Evolutionary conservation across 129 eudicot species (phyloP), one percentile per base, ranked within the genome.

Genomic region (Logfia minima): DNA sequence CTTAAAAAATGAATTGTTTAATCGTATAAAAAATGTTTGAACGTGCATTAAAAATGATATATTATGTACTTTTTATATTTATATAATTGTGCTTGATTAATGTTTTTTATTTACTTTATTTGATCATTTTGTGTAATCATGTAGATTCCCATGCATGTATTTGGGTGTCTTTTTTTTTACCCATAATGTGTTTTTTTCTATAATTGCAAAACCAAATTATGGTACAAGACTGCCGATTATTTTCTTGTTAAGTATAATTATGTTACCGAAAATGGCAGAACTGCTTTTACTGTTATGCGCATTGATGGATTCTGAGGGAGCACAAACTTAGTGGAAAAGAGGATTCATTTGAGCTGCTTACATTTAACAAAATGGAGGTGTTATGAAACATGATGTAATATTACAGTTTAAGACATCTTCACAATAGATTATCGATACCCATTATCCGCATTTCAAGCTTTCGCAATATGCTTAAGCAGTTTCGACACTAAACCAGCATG

Each of bases 341-440:
- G 29, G 45, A 60, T 75, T 75, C 41, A 43, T 32, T 32, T 1
- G 29, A 26, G 26, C 26, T 24, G 26, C 34, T 31, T 32, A 32
- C 5, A 62, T 56, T 11, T 14, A 34, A 75, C 71, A 63, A 63
- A 92, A 73, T 51, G 72, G 72, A 56, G 70, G 75, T 13, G 80
- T 66, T 69, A 74, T 63, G 48, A 86, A 86, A 43, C 85, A 68
- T 68, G 80, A 65, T 51, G 91, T 86, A 34, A 76, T 86, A 79
- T 61, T 86, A 24, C 91, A 87, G 65, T 86, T 76, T 91, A 91
- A 37, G 91, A 89, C 62, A 79, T 86, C 29, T 89, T 86, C 74
- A 84, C 95, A 5, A 89, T 86, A 91, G 95, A 89, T 75, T 89
- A 82, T 75, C 48, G 78, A 59, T 89, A 89, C 59, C 91, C 95